Evolutionary conservation across 2,329 filamentous ascomycete species (phyloP).

Genomic region (Emmonsiellopsis sp.): DNA sequence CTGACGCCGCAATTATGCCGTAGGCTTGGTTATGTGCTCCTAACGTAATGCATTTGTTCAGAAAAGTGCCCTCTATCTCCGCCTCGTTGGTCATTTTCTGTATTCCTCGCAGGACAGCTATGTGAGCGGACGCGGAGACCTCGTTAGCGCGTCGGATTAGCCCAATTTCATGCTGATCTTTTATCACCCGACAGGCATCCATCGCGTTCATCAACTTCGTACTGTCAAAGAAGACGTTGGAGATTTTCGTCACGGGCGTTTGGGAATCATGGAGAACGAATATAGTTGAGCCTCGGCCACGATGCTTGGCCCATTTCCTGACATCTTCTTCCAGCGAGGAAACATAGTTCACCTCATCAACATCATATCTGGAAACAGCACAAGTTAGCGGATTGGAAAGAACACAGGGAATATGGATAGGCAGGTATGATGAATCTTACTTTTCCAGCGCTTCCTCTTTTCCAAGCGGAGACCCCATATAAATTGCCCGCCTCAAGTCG

Average conservation of each 20-base stretch:
- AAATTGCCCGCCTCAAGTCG: constrained; percentile 42
- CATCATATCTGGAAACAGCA: constrained; percentile 45
- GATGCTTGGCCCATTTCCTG: constrained; percentile 21
- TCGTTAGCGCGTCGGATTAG: constrained; percentile 64
- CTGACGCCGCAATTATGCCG: constrained; percentile 73
- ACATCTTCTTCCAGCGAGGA: constrained; percentile 44
- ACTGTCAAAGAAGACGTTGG: constrained; percentile 14
- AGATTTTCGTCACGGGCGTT: constrained; percentile 11
- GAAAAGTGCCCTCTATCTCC: constrained; percentile 73
- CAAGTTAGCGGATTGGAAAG: neutral
- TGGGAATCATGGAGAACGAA: constrained; percentile 32
- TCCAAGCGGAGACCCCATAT: constrained; percentile 34
- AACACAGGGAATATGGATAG: neutral
- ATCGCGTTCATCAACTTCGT: constrained; percentile 44
- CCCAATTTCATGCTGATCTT: constrained; percentile 66
- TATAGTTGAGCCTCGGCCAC: constrained; percentile 20
- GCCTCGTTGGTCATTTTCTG: constrained; percentile 63
- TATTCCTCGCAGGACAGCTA: constrained; percentile 52
- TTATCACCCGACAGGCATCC: constrained; percentile 59
- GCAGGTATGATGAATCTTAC: constrained; percentile 13
- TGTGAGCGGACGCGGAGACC: constrained; percentile 60
- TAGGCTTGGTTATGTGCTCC: constrained; percentile 81
- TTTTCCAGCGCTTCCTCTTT: constrained; percentile 50
- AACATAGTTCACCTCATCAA: constrained; percentile 61
- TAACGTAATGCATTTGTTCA: constrained; percentile 64